phyloP scores from a whole-genome alignment of 2,329 filamentous ascomycete species.

The Paramyrothecium sp. region DNA sequence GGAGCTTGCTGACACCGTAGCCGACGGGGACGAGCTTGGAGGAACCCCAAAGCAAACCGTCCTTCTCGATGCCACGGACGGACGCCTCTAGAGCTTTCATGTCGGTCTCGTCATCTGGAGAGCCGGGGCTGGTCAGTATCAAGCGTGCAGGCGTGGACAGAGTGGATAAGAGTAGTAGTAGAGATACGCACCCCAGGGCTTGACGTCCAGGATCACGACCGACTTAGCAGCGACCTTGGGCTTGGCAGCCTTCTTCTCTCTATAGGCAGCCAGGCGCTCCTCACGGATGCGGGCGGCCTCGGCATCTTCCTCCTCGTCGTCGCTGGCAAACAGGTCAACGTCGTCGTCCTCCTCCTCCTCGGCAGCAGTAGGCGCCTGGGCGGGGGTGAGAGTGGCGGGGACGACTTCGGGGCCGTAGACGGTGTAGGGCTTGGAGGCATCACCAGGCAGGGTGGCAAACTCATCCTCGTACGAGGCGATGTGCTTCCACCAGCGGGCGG shows the following conservation, averaged over 20 bases:
- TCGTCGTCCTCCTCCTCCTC: constrained; percentile 67
- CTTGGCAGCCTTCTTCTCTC: constrained; percentile 95
- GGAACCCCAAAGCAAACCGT: constrained; percentile 94
- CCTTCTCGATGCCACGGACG: constrained; percentile 82
- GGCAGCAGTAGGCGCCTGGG: constrained; percentile 58
- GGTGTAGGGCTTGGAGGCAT: constrained; percentile 84
- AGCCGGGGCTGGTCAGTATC: not conserved
- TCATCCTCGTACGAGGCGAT: constrained; percentile 89
- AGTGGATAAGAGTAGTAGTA: not conserved
- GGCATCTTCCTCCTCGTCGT: constrained; percentile 91
- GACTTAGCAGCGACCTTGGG: constrained; percentile 92
- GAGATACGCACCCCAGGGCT: constrained; percentile 86
- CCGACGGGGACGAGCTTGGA: constrained; percentile 87
- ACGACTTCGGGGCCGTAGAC: constrained; percentile 84
- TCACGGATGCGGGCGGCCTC: constrained; percentile 83
- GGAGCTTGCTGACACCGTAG: constrained; percentile 98
- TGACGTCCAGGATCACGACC: constrained; percentile 91
- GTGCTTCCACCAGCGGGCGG: constrained; percentile 99
- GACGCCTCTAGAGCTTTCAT: constrained; percentile 77
- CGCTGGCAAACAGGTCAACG: constrained; percentile 89
- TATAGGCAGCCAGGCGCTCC: constrained; percentile 89
- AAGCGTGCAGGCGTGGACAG: not conserved
- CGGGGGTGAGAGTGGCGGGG: constrained; percentile 79
- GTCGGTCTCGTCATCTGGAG: constrained; percentile 84
- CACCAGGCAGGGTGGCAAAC: constrained; percentile 86